These are phyloP conservation scores for Lyophyllum atratum DNA, from an alignment of 768 basidiomycete genomes.

Conservation along the genomic window DNA sequence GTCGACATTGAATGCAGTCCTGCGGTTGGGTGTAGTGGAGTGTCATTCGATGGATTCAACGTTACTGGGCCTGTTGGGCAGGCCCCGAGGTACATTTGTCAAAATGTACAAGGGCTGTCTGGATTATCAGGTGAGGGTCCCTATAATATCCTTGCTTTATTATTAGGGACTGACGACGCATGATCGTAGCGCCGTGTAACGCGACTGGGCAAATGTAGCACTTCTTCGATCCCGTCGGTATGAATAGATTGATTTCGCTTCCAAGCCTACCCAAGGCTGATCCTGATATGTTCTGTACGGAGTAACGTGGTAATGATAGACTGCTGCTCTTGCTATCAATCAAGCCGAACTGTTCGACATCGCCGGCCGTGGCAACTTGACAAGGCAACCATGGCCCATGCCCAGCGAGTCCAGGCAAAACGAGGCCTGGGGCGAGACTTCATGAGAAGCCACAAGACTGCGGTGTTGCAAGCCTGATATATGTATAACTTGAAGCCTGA, in stretches of 20 bases:
- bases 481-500: background rate
- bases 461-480: background rate
- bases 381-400: background rate
- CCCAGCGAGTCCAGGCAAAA: background rate
- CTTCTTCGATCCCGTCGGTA: background rate
- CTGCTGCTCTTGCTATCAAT: background rate
- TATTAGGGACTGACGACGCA: background rate
- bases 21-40: constrained; percentile 45
- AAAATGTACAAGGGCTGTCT: constrained; percentile 42
- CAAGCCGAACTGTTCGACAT: background rate
- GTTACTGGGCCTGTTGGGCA: constrained; percentile 38
- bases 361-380: background rate
- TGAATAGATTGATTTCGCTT: background rate
- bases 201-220: constrained; percentile 16
- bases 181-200: constrained; percentile 25
- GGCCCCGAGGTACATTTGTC: constrained; percentile 42
- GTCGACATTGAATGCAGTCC: constrained; percentile 54
- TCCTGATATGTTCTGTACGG: background rate
- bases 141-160: background rate
- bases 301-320: background rate
- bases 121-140: constrained; percentile 34
- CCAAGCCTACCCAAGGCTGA: background rate
- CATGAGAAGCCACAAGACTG: background rate
- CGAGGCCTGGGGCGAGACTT: background rate
- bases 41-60: constrained; percentile 42